Percentiles rank a stretch among this genome's conserved stretches.
These are phyloP conservation scores for Triadica sebifera DNA, from an alignment of 345 rosid species.

Conservation along the genomic window DNA sequence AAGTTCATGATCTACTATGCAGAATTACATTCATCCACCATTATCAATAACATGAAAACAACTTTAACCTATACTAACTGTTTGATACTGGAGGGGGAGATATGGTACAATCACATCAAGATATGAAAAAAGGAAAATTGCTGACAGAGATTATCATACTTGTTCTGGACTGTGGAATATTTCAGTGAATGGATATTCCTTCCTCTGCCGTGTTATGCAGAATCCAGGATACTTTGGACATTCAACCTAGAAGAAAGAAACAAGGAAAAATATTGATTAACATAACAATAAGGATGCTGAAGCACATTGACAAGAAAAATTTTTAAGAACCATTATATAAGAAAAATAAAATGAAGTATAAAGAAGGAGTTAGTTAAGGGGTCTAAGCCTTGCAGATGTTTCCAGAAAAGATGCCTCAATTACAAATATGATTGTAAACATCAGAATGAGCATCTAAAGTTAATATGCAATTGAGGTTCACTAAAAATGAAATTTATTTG, in stretches of 20 bases:
- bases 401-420: background rate
- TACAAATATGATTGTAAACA: too few species aligned
- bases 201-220: constrained; percentile 79
- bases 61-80: background rate
- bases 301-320: background rate
- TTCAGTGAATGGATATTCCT: constrained; percentile 87
- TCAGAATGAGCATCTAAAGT: background rate
- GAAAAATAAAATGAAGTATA: background rate
- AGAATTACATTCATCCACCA: background rate
- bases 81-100: background rate
- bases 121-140: background rate
- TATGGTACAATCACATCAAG: constrained; percentile 1
- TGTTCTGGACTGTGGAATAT: constrained; percentile 87
- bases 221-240: constrained; percentile 98
- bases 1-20: background rate
- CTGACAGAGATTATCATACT: constrained; percentile 34
- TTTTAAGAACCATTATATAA: background rate
- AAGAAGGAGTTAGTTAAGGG: background rate
- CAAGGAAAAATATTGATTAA: background rate
- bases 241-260: constrained; percentile 67
- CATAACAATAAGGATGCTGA: background rate
- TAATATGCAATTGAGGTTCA: background rate
- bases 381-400: background rate
- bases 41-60: constrained; percentile 9
- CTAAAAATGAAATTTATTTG: too few species aligned